Base-by-base conservation (phyloP, 2,329 filamentous ascomycete genomes). In the Aspergillus ustus region DNA sequence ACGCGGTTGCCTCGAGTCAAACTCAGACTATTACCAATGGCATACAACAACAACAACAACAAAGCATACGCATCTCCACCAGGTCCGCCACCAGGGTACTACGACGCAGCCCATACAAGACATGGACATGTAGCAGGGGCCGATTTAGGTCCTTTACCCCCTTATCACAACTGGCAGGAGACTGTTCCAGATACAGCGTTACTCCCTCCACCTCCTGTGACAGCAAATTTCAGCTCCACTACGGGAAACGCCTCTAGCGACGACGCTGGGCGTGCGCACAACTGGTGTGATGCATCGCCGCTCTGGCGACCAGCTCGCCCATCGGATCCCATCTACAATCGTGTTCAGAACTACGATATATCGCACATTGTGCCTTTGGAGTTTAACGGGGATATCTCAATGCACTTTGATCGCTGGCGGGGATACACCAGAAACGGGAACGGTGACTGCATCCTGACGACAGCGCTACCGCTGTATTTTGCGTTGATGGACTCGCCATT, bases 151-250 rank as follows among this genome's bases (percentile, higher is more conserved):
- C 34, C 34, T 11, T 13, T 40, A 15, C 85, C 85, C 19, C 82
- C 84, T 28, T 87, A 87, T 67, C 86, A 88, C 71, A 84, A 87
- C 73, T 89, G 87, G 87, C 82, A 85, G 56, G 74, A 77, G 45
- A 78, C 82, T 2, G 81, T 88, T 4, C 85, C 86, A 6, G 86
- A 89, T 67, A 87, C 80, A 17, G 73, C 84, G 4, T 77, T 82
- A n/a, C 79, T 89, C 9, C 86, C 86, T 2, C 86, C 86, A 29
- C 86, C 87, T 1, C 87, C 87, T 7, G 78, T 82, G 2, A 75
- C 86, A 37, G 79, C 80, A 19, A 80, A 86, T 66, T 80, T 83
- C 45, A 75, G 65, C 55, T 87, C 85, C 7, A 83, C 83, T 2
- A 82, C 84, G 1, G 84, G 84, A 7, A 89, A 89, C 70, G 84